Conservation (phyloP, 139 green algal species). For the Penium margaritaceum region DNA sequence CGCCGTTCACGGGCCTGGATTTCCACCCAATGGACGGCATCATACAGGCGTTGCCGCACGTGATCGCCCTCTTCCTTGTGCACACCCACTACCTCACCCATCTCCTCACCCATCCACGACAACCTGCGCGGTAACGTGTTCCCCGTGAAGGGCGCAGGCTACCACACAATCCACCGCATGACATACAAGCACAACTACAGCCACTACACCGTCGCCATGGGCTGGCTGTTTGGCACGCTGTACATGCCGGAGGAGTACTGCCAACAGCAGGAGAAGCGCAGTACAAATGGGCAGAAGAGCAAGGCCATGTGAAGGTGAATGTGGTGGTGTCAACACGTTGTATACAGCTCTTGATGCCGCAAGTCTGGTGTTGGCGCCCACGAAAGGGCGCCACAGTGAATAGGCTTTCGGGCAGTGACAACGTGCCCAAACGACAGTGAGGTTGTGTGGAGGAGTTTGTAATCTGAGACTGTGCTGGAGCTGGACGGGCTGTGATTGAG, state of each 20-base stretch:
- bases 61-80: conserved; percentile 66
- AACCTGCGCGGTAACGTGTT: conserved; percentile 66
- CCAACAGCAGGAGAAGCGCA: too few species aligned
- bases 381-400: too few species aligned
- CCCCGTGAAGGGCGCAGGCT: conserved; percentile 89
- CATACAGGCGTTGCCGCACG: conserved; percentile 75
- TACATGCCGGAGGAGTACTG: conserved; percentile 15
- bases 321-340: too few species aligned
- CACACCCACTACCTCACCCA: conserved; percentile 86
- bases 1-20: conserved; percentile 67
- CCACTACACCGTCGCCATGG: conserved; percentile 84
- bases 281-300: too few species aligned
- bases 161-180: conserved; percentile 93
- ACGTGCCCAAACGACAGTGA: too few species aligned
- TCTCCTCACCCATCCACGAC: conserved; percentile 91
- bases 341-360: too few species aligned
- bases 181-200: conserved; percentile 91
- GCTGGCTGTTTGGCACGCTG: conserved; percentile 71
- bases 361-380: too few species aligned
- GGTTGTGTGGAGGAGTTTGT: too few species aligned
- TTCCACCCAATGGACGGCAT: conserved; percentile 70
- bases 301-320: too few species aligned
- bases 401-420: too few species aligned
- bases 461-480: too few species aligned
- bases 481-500: too few species aligned